A percentile compares a stretch with the other conserved stretches of the same genome.
These are phyloP conservation scores for Ilyonectria robusta DNA, from an alignment of 2,329 filamentous ascomycete genomes.

Conservation along the genomic window DNA sequence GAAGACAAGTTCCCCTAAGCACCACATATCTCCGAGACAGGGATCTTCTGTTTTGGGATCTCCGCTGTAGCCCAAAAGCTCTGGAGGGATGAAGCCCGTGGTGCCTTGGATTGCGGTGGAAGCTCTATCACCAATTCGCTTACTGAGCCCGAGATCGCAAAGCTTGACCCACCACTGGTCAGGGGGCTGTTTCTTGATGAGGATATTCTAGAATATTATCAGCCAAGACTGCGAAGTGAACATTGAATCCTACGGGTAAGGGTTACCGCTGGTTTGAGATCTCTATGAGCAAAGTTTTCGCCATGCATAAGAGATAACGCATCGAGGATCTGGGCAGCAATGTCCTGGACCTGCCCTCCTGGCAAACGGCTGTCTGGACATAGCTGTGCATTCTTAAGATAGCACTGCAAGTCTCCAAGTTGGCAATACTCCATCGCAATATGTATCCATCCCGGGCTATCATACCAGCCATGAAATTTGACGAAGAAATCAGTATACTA, in stretches of 20 bases:
- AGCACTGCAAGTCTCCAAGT: not conserved
- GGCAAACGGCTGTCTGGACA: not conserved
- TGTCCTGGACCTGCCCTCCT: not conserved
- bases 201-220: not conserved
- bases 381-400: not conserved
- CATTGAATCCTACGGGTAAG: not conserved
- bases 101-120: not conserved
- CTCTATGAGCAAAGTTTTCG: not conserved
- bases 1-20: not conserved
- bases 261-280: slow-evolving; percentile 3
- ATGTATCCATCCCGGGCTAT: not conserved
- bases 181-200: not conserved
- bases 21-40: not conserved
- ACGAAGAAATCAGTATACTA: slow-evolving; percentile 2
- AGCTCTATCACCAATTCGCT: not conserved
- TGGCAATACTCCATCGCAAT: slow-evolving; percentile 6
- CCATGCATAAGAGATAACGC: slow-evolving; percentile 1
- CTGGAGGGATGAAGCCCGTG: not conserved
- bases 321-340: not conserved
- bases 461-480: not conserved
- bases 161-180: not conserved
- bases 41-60: not conserved
- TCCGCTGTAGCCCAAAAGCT: not conserved
- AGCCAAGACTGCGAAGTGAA: not conserved
- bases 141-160: not conserved